phyloP scores from a whole-genome alignment of 139 green algal genomes.

The Nannochloris sp. region DNA sequence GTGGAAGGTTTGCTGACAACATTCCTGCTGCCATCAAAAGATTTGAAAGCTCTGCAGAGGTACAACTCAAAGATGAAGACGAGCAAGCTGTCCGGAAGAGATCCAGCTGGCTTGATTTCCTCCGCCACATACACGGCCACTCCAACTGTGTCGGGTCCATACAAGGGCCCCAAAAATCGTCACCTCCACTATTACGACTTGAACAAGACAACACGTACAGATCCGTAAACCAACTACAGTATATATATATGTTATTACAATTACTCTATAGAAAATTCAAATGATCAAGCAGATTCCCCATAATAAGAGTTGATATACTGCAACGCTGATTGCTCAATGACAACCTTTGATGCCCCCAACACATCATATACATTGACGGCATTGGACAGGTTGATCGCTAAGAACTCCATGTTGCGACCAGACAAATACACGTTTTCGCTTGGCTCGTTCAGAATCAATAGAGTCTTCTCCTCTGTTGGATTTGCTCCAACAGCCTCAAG shows the following conservation, averaged over 20 bases:
- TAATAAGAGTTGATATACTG: slow-evolving; percentile 44
- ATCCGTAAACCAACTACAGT: too few species aligned
- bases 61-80: not conserved
- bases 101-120: too few species aligned
- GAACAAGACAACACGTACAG: too few species aligned
- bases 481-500: slow-evolving; percentile 56
- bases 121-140: too few species aligned
- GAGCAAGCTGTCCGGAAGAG: too few species aligned
- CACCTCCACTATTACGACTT: too few species aligned
- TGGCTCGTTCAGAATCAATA: slow-evolving; percentile 37
- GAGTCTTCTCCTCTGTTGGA: slow-evolving; percentile 35
- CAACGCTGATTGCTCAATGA: slow-evolving; percentile 77
- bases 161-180: too few species aligned
- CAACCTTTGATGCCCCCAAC: slow-evolving; percentile 81
- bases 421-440: slow-evolving; percentile 47
- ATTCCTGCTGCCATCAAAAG: slow-evolving; percentile 39
- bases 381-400: slow-evolving; percentile 46
- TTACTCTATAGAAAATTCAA: too few species aligned
- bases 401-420: slow-evolving; percentile 55
- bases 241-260: too few species aligned
- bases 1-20: slow-evolving; percentile 33
- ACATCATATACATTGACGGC: slow-evolving; percentile 79
- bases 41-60: slow-evolving; percentile 12
- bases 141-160: too few species aligned
- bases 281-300: slow-evolving; percentile 1